Conservation (phyloP, 768 basidiomycete species). For the Naematelia aurantialba region DNA sequence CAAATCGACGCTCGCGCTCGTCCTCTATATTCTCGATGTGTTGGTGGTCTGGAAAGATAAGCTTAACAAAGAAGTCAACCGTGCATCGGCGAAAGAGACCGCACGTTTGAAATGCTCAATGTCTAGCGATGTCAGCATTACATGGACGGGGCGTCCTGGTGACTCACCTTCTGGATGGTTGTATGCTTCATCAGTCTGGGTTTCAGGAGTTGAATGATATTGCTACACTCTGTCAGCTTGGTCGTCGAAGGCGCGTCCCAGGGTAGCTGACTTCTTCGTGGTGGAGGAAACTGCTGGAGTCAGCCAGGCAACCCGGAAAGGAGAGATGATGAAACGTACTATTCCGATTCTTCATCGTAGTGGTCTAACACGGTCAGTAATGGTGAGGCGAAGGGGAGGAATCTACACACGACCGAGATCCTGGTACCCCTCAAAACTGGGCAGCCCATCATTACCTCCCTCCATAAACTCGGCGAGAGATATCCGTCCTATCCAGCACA, state of each 20-base stretch:
- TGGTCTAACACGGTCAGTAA: conserved; percentile 28
- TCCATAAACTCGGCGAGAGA: conserved; percentile 46
- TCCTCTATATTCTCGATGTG: conserved; percentile 78
- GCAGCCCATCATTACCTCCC: conserved; percentile 47
- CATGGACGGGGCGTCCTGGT: not conserved
- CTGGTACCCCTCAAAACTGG: conserved; percentile 47
- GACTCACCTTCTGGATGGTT: conserved; percentile 76
- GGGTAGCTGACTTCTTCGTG: conserved; percentile 71
- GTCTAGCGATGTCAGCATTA: conserved; percentile 30
- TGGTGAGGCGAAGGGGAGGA: not conserved
- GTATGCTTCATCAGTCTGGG: conserved; percentile 93
- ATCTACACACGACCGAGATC: conserved; percentile 48
- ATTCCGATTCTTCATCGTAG: conserved; percentile 51
- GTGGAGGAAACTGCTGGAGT: conserved; percentile 56
- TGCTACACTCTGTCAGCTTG: conserved; percentile 54
- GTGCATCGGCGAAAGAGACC: not conserved
- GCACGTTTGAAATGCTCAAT: conserved; percentile 74
- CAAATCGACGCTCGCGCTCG: conserved; percentile 74
- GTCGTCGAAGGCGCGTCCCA: not conserved
- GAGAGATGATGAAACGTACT: conserved; percentile 28
- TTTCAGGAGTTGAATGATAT: conserved; percentile 93
- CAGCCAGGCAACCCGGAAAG: conserved; percentile 1
- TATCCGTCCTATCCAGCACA: conserved; percentile 40
- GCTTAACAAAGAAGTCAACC: not conserved
- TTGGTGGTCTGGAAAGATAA: conserved; percentile 60